Evolutionary conservation across 139 green algal species (phyloP).

Genomic region (Chlorella sp.): DNA sequence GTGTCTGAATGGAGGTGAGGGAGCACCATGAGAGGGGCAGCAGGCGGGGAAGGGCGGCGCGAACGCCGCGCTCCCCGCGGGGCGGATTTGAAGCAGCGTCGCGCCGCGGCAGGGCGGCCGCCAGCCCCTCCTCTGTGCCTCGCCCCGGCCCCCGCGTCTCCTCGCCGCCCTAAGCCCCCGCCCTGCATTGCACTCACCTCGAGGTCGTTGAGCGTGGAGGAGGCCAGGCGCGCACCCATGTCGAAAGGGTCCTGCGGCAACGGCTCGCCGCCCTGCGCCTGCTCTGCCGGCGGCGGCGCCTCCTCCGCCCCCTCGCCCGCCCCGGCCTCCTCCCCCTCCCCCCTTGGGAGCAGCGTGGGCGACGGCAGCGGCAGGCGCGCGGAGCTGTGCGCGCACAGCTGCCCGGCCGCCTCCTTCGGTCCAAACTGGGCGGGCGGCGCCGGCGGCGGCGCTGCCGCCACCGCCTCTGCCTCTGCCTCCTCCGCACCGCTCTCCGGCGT

Average conservation of each 20-base stretch:
- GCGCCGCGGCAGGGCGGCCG: too few relatives aligned
- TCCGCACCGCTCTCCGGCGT: background rate
- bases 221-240: background rate
- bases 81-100: too few relatives aligned
- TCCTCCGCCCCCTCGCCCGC: background rate
- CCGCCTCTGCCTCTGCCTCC: background rate
- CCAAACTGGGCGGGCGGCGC: background rate
- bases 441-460: background rate
- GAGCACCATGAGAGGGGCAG: too few relatives aligned
- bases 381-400: too few relatives aligned
- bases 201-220: background rate
- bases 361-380: background rate
- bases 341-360: background rate
- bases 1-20: too few relatives aligned
- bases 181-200: background rate
- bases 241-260: constrained; percentile 16
- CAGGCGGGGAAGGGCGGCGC: background rate
- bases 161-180: too few relatives aligned
- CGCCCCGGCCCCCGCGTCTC: too few relatives aligned
- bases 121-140: background rate
- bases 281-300: background rate
- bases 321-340: background rate
- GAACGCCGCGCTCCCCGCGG: background rate
- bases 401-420: background rate
- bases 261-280: background rate